Percentiles rank a stretch among this genome's conserved stretches.
Conservation (phyloP, 2,329 filamentous ascomycete genomes). For the Amauroascus niger region DNA sequence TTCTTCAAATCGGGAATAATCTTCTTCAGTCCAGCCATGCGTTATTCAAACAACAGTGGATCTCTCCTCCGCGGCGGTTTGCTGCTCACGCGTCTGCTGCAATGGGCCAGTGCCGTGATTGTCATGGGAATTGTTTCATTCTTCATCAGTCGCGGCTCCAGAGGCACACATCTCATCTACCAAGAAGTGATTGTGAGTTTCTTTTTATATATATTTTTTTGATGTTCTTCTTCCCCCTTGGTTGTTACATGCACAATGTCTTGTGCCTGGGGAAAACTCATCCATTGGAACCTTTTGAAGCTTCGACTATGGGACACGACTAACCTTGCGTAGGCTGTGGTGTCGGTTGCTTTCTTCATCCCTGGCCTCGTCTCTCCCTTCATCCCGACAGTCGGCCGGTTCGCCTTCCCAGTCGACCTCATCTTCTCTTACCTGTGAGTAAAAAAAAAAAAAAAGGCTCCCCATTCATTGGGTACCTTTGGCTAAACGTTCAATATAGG, state of each 20-base stretch:
- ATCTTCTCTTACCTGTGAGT: slow-evolving; percentile 40
- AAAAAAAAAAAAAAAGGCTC: background rate
- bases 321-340: slow-evolving; percentile 20
- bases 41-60: too few species aligned
- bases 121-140: slow-evolving; percentile 35
- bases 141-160: slow-evolving; percentile 29
- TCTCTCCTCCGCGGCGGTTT: slow-evolving; percentile 7
- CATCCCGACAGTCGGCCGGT: slow-evolving; percentile 28
- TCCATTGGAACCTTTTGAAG: background rate
- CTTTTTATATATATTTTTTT: too few species aligned
- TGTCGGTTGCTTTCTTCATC: slow-evolving; percentile 36
- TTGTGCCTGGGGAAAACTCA: too few species aligned
- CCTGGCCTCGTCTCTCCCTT: slow-evolving; percentile 37
- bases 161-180: slow-evolving; percentile 31
- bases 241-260: background rate
- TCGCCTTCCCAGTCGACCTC: slow-evolving; percentile 35
- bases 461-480: background rate
- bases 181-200: slow-evolving; percentile 33
- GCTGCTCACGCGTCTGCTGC: slow-evolving; percentile 20
- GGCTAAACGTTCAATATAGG: slow-evolving; percentile 18
- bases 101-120: slow-evolving; percentile 34
- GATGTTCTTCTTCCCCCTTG: background rate
- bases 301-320: background rate
- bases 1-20: too few species aligned
- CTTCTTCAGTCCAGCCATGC: too few species aligned